Evolutionary conservation across 1,284 basidiomycete species (phyloP), one percentile per base, ranked within the genome.

Genomic region (Amylostereum chailletii): DNA sequence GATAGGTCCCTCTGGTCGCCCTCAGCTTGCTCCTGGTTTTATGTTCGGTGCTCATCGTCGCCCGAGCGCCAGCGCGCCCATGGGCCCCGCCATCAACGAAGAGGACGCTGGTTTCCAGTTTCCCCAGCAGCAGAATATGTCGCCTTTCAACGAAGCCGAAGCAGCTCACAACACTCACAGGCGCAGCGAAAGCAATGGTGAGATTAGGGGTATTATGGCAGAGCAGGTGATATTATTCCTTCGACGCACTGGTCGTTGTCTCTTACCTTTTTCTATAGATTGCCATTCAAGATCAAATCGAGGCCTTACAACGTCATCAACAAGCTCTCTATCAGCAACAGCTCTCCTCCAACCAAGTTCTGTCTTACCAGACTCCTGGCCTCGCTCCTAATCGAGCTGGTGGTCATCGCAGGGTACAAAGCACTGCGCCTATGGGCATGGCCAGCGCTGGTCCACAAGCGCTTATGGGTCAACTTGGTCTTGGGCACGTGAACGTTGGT

Each of bases 391-490:
- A 71, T 54, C 77, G 83, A 51, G 65, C 65, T 11, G 67, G 69
- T 48, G 74, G 72, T 51, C 94, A 97, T 63, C 81, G 94, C 51
- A 87, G 94, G 46, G 89, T 95, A 6, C 93, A 95, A 65, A 94
- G 92, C 60, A 89, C 84, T 29, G 75, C 84, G 6, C 86, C 86
- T 6, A 75, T 81, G 64, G 72, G 59, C 47, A 74, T 79, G 52
- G 64, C 71, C 45, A 66, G 61, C 43, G 60, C 60, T 50, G 45
- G 62, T 36, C 27, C 27, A 7, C n/a, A 11, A 11, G 39, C 39
- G n/a, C 69, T 76, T 46, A 80, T 78, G 57, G 70, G 75, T 52
- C 83, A 88, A 58, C 86, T 87, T 58, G 76, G 74, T 38, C 36
- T 43, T 47, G 79, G 72, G 51, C 63, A 86, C 51, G 67, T 68